Evolutionary conservation across 2,329 filamentous ascomycete species (phyloP).

Genomic region (Trichoderma harzianum): DNA sequence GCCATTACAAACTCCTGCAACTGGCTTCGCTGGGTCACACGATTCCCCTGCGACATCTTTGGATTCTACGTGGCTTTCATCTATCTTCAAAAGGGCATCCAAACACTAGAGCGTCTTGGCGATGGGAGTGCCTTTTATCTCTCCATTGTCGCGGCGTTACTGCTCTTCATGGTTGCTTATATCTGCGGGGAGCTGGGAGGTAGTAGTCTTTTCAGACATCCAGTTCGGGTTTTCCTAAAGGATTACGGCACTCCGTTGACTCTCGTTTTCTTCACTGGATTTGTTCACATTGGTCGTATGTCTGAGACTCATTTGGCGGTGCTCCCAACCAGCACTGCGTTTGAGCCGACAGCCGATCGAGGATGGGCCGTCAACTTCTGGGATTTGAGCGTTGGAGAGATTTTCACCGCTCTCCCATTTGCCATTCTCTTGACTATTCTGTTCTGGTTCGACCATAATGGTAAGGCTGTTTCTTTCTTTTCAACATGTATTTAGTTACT

Average conservation of each 20-base stretch:
- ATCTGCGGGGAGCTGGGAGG: slow-evolving; percentile 67
- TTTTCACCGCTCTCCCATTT: slow-evolving; percentile 86
- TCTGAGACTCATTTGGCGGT: slow-evolving; percentile 63
- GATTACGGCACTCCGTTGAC: slow-evolving; percentile 85
- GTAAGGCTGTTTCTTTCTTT: slow-evolving; percentile 39
- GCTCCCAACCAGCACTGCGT: slow-evolving; percentile 72
- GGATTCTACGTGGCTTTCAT: slow-evolving; percentile 92
- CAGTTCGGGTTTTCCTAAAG: slow-evolving; percentile 77
- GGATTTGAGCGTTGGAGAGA: slow-evolving; percentile 67
- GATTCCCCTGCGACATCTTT: slow-evolving; percentile 91
- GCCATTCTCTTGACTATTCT: slow-evolving; percentile 77
- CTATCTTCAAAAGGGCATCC: slow-evolving; percentile 86
- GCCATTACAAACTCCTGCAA: slow-evolving; percentile 86
- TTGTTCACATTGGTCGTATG: slow-evolving; percentile 85
- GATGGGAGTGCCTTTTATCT: slow-evolving; percentile 67
- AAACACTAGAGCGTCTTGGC: slow-evolving; percentile 77
- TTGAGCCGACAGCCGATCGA: slow-evolving; percentile 71
- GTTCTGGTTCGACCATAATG: slow-evolving; percentile 89
- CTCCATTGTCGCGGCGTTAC: slow-evolving; percentile 69
- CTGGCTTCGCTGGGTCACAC: slow-evolving; percentile 80
- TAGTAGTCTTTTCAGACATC: slow-evolving; percentile 69
- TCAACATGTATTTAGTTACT: background rate
- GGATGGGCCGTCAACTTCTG: slow-evolving; percentile 80
- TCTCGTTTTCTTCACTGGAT: slow-evolving; percentile 84
- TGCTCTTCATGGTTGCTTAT: slow-evolving; percentile 76